These are phyloP conservation scores for Haberlea rhodopensis DNA, from an alignment of 257 asterid genomes.

Conservation along the genomic window DNA sequence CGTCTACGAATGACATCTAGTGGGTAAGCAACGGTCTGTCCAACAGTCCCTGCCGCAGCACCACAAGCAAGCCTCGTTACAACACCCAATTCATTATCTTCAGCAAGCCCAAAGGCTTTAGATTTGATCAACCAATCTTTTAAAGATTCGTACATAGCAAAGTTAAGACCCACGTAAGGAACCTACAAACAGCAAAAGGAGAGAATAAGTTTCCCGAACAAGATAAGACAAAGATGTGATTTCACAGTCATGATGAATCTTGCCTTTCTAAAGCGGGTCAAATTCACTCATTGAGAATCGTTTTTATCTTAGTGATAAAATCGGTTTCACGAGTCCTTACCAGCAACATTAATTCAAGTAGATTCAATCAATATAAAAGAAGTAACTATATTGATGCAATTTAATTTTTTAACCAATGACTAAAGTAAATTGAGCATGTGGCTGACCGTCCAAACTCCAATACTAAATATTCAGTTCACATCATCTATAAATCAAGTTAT, in stretches of 20 bases:
- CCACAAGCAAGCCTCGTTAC: slow-evolving; percentile 90
- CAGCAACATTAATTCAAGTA: slow-evolving; percentile 4
- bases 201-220: slow-evolving; percentile 17
- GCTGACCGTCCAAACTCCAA: not conserved
- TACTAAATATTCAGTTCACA: slow-evolving; percentile 39
- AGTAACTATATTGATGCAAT: not conserved
- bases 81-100: slow-evolving; percentile 79
- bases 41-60: slow-evolving; percentile 94
- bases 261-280: slow-evolving; percentile 5
- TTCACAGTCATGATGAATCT: slow-evolving; percentile 4
- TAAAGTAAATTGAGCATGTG: not conserved
- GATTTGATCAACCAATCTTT: slow-evolving; percentile 78
- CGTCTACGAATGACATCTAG: slow-evolving; percentile 73
- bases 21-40: slow-evolving; percentile 97
- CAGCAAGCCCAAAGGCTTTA: slow-evolving; percentile 60
- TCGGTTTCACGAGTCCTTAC: not conserved
- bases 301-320: slow-evolving; percentile 11
- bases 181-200: slow-evolving; percentile 50
- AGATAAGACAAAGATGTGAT: not conserved
- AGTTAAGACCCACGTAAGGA: slow-evolving; percentile 96
- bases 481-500: slow-evolving; percentile 51
- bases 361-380: not conserved
- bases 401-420: not conserved
- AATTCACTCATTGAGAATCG: not conserved
- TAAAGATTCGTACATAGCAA: slow-evolving; percentile 92